Base-by-base conservation (phyloP, 164 flowering plant species). In the Pachysandra terminalis region DNA sequence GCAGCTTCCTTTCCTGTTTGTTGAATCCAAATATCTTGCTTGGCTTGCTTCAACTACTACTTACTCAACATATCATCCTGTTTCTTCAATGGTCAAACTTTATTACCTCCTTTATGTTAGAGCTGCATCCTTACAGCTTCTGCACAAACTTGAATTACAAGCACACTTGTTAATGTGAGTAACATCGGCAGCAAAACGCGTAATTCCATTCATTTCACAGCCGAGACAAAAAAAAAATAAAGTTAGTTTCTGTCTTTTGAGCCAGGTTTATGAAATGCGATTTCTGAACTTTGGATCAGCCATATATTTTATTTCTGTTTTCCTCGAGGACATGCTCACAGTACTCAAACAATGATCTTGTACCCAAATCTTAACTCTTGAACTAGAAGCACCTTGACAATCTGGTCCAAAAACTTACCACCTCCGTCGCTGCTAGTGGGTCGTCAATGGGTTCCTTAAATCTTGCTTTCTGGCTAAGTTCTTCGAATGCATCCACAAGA, bases 401-500 rank as follows among this genome's bases (percentile, higher is more conserved):
- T 73, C 79, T 72, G 56, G 71, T 66, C 88, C 87, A 85, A 59
- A 84, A 71, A 63, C 84, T 80, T 28, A 15, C 73, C 10, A 9
- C 63, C 64, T 76, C 81, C 56, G 69, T 56, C 9, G 28, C 49
- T 16, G 9, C 77, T 13, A 61, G 56, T 22, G 41, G 25, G 0
- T 73, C 88, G 0, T 73, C 88, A 24, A 70, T 64, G 0, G 96
- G 86, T 54, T 89, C 96, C 81, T 76, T 86, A 51, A 93, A 96
- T 10, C 81, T 80, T 26, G 98, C 99, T 52, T 73, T 78, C 68
- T 81, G 83, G 63, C 91, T 81, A 2, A 94, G 89, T 67, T 88
- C 93, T 74, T 86, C 81, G 71, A 88, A 94, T 28, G 86, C 81
- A 66, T 80, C 81, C 22, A 91, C 92, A 19, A 94, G 81, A 75